Evolutionary conservation across 1,284 basidiomycete genomes (phyloP), one percentile per base, ranked within the genome.

Genomic region (Albatrellus sp.): DNA sequence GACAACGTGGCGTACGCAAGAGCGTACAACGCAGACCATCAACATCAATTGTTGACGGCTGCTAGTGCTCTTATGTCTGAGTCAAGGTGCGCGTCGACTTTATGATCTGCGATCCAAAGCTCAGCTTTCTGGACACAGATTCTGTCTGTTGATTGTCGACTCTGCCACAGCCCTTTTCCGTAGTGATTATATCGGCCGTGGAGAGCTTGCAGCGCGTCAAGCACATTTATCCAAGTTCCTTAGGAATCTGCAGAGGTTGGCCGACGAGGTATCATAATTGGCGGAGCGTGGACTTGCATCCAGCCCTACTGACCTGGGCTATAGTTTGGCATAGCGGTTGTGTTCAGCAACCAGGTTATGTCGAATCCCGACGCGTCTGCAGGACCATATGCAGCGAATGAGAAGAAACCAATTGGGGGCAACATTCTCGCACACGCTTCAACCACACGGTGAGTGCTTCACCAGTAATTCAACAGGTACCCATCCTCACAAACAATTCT

Each of bases 1-100:
- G 96, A 99, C 64, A 99, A 99, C 56, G 89, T 99, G 36, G 96
- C 96, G 10, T 98, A 98, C 64, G 96, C 96, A 1, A 73, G 96
- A 55, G 96, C 96, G 49, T 98, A 98, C 65, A 99, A 98, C 57
- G 92, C 93, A 34, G 96, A 99, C 60, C 96, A 98, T 64, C 96
- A 99, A 62, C 79, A 90, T 48, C 77, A 89, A 46, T 71, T 99
- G 40, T 70, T 99, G 41, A 81, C 90, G 0, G 88, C 84, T 54
- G 96, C 96, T 1, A 90, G 90, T 57, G 94, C 92, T 9, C 79
- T 98, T 62, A 97, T 97, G 93, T 88, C 90, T 1, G 92, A 97
- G 60, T 94, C 91, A 28, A 79, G 92, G 91, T 92, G 50, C 48
- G 72, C 46, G 52, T 24, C 53, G 49, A 42, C 31, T 30, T 30